phyloP scores from a whole-genome alignment of 345 rosid genomes.

The Populus alba region DNA sequence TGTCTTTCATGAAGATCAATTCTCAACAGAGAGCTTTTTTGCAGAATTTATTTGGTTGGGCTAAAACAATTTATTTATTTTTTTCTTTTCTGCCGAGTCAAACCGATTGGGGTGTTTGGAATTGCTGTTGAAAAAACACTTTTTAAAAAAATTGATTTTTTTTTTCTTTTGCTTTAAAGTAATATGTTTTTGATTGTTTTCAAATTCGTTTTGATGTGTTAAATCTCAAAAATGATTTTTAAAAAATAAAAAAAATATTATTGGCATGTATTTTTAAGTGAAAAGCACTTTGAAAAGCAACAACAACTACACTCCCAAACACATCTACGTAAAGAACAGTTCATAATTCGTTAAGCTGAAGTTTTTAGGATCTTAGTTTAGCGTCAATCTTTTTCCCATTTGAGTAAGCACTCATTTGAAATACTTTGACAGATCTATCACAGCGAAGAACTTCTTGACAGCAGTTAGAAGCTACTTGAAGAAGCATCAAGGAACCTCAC shows the following conservation, averaged over 20 bases:
- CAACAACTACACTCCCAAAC: too few species aligned
- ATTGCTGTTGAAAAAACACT: too few species aligned
- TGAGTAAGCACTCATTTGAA: background rate
- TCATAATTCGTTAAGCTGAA: background rate
- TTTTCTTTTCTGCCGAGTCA: background rate
- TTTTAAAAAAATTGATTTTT: too few species aligned
- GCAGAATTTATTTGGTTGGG: background rate
- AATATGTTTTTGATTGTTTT: too few species aligned
- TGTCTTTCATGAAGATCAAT: background rate
- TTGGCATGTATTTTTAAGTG: too few species aligned
- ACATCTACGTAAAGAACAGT: too few species aligned
- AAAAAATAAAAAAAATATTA: too few species aligned
- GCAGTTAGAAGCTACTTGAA: slow-evolving; percentile 69
- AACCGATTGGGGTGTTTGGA: too few species aligned
- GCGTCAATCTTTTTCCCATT: background rate
- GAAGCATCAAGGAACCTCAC: slow-evolving; percentile 47
- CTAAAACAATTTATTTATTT: background rate
- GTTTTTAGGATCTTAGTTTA: background rate
- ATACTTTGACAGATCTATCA: slow-evolving; percentile 56
- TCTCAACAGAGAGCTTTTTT: background rate
- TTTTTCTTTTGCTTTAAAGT: too few species aligned
- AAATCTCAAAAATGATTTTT: too few species aligned
- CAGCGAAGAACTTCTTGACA: slow-evolving; percentile 71
- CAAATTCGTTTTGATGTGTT: too few species aligned
- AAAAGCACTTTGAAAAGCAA: too few species aligned